A percentile compares a stretch with the other conserved stretches of the same genome.
phyloP scores from a whole-genome alignment of 345 rosid species.

The Syzygium oleosum region DNA sequence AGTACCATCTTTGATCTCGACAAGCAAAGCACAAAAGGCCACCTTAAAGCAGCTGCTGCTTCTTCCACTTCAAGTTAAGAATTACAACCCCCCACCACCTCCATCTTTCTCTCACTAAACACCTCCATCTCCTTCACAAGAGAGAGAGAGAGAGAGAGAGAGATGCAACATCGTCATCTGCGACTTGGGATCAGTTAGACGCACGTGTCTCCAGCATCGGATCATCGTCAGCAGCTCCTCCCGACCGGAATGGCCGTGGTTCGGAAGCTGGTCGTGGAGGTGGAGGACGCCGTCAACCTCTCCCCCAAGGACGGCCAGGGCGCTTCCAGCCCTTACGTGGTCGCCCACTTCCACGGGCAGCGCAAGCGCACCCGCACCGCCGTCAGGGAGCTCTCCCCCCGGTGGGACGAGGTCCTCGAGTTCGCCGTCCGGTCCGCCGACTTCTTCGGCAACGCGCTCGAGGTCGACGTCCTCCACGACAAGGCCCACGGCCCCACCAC shows the following conservation, averaged over 20 bases:
- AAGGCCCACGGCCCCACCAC: constrained; percentile 59
- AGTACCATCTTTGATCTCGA: neutral
- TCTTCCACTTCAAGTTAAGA: constrained; percentile 31
- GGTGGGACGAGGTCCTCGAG: constrained; percentile 69
- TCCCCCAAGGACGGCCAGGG: constrained; percentile 83
- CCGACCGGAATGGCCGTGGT: constrained; percentile 14
- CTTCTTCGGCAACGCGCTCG: constrained; percentile 55
- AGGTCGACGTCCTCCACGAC: constrained; percentile 68
- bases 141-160: neutral
- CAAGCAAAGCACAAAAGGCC: neutral
- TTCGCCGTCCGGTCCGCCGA: constrained; percentile 54
- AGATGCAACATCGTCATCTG: neutral
- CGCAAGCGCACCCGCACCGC: constrained; percentile 50
- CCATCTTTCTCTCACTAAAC: neutral
- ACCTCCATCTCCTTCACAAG: neutral
- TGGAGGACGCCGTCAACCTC: constrained; percentile 64
- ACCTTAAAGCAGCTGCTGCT: neutral
- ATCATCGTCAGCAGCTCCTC: neutral
- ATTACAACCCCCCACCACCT: neutral
- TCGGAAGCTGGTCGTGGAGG: constrained; percentile 67
- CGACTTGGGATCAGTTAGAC: neutral
- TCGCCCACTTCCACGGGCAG: constrained; percentile 72
- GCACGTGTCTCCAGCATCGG: neutral
- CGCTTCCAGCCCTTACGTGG: constrained; percentile 79
- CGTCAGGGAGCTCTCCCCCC: constrained; percentile 57